phyloP scores from a whole-genome alignment of 2,329 filamentous ascomycete species.

The Xylariomycetidae sp. region DNA sequence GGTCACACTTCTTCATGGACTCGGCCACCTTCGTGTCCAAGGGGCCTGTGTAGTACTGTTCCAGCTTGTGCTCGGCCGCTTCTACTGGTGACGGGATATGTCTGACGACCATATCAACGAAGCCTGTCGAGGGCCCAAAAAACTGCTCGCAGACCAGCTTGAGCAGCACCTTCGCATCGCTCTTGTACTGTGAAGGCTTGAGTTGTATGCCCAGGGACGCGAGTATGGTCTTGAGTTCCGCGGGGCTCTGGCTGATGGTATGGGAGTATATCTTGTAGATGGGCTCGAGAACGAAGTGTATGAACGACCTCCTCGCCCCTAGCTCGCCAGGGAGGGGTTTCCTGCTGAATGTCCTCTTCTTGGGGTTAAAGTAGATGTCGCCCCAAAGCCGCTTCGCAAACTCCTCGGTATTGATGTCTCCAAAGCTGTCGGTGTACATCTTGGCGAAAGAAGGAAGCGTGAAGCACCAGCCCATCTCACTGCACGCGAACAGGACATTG shows the following conservation, averaged over 20 bases:
- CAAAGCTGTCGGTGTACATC: slow-evolving; percentile 90
- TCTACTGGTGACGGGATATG: slow-evolving; percentile 84
- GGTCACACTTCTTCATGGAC: slow-evolving; percentile 76
- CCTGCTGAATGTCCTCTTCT: slow-evolving; percentile 83
- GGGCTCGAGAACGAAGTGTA: slow-evolving; percentile 90
- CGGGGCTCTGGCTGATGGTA: slow-evolving; percentile 84
- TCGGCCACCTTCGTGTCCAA: slow-evolving; percentile 73
- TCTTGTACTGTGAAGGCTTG: slow-evolving; percentile 88
- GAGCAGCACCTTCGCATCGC: slow-evolving; percentile 82
- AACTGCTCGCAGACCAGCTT: slow-evolving; percentile 91
- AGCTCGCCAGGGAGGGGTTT: slow-evolving; percentile 68
- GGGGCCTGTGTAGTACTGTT: slow-evolving; percentile 89
- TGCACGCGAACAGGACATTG: slow-evolving; percentile 95
- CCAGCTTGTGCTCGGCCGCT: slow-evolving; percentile 68
- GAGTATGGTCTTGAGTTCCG: slow-evolving; percentile 75
- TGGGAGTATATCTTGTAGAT: slow-evolving; percentile 98
- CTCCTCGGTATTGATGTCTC: slow-evolving; percentile 72
- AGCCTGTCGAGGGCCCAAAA: slow-evolving; percentile 82
- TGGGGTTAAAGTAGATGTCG: slow-evolving; percentile 92
- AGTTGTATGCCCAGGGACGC: slow-evolving; percentile 73
- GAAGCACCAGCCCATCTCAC: slow-evolving; percentile 94
- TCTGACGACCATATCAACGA: slow-evolving; percentile 90
- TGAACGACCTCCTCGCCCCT: slow-evolving; percentile 75
- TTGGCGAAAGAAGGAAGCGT: slow-evolving; percentile 89
- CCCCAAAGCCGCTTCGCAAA: slow-evolving; percentile 89